These are phyloP conservation scores for Septoria petroselini DNA, from an alignment of 2,329 filamentous ascomycete genomes.

Conservation along the genomic window DNA sequence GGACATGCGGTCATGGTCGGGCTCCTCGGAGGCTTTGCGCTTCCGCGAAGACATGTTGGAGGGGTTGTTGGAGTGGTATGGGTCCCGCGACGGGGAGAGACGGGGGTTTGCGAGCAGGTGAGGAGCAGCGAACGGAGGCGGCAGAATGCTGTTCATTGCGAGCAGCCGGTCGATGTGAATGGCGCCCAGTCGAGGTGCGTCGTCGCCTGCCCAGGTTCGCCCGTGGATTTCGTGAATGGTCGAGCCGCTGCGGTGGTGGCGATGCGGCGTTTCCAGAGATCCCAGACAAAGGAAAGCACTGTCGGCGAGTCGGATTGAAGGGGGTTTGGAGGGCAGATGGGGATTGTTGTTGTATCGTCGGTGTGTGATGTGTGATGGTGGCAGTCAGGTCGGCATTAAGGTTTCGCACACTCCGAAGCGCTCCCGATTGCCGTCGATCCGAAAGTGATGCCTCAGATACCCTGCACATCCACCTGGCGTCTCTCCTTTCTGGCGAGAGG, in stretches of 20 bases:
- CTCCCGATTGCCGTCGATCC: too few relatives aligned
- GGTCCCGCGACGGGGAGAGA: constrained; percentile 55
- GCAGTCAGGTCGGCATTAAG: too few relatives aligned
- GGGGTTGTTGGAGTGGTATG: constrained; percentile 32
- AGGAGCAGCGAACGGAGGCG: constrained; percentile 58
- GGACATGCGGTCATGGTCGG: constrained; percentile 74
- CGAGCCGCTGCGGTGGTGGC: background rate
- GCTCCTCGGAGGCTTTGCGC: constrained; percentile 79
- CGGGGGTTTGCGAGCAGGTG: constrained; percentile 61
- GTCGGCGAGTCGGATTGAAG: too few relatives aligned
- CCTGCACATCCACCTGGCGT: too few relatives aligned
- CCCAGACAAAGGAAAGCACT: constrained; percentile 1
- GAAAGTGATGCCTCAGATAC: too few relatives aligned
- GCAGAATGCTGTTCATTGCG: constrained; percentile 61
- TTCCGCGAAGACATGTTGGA: constrained; percentile 56
- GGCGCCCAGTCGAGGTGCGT: background rate
- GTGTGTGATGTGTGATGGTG: background rate
- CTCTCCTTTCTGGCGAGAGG: too few relatives aligned
- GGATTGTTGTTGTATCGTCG: background rate
- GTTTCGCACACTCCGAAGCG: too few relatives aligned
- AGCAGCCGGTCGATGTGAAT: too few relatives aligned
- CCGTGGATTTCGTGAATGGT: background rate
- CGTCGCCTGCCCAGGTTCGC: background rate
- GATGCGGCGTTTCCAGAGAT: too few relatives aligned
- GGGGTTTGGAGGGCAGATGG: background rate